phyloP scores from a whole-genome alignment of 2,329 filamentous ascomycete species.

The Apiospora pterosperma region DNA sequence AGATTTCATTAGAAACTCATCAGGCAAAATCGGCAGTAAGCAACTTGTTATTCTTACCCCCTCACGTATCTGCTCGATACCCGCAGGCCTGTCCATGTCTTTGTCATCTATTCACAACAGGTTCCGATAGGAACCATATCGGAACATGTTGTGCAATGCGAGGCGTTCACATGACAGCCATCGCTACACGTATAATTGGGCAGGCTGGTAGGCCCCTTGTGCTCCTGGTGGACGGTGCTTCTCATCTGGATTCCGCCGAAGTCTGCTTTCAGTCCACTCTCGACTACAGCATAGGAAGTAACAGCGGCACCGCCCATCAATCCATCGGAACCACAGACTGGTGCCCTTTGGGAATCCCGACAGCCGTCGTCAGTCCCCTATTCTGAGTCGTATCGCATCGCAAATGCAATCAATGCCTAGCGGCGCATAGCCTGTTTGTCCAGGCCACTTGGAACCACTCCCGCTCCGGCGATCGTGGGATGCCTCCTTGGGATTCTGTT shows the following conservation, averaged over 20 bases:
- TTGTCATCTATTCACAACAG: background rate
- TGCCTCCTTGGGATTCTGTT: background rate
- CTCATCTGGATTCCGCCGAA: background rate
- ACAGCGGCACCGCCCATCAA: background rate
- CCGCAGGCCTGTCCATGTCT: background rate
- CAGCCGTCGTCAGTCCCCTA: background rate
- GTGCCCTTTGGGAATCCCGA: background rate
- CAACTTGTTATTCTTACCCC: background rate
- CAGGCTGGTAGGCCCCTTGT: background rate
- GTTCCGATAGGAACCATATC: background rate
- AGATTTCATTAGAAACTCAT: background rate
- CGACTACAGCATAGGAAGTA: background rate
- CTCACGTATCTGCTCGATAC: background rate
- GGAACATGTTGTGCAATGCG: background rate
- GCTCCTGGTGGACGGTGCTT: background rate
- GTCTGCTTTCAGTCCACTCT: background rate
- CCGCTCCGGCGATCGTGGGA: background rate
- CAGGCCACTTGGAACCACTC: background rate
- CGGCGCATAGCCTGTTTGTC: background rate
- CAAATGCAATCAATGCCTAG: background rate
- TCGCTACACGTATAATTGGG: background rate
- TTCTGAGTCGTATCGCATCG: background rate
- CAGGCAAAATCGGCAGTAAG: background rate
- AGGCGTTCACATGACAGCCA: background rate
- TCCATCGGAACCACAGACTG: background rate